Conservation (phyloP, 2,329 filamentous ascomycete genomes). For the Epichloe bromicola region DNA sequence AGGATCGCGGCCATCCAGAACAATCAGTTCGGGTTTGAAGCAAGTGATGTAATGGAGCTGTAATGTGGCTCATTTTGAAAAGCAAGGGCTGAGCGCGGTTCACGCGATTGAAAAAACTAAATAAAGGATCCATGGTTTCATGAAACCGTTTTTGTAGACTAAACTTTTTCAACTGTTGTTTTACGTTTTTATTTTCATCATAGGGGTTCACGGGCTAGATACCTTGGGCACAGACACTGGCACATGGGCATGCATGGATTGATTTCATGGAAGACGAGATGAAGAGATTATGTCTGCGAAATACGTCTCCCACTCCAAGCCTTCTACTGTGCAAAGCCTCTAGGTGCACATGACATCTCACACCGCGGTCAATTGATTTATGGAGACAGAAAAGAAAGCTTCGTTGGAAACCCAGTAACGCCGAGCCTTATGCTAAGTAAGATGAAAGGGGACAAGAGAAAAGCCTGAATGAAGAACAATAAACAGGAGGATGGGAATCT, state of each 20-base stretch:
- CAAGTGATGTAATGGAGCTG: constrained; percentile 41
- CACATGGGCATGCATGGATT: neutral
- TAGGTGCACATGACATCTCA: no score
- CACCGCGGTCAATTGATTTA: no score
- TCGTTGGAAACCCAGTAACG: constrained; percentile 19
- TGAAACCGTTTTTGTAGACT: neutral
- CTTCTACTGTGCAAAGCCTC: neutral
- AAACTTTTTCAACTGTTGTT: neutral
- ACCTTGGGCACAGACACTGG: constrained; percentile 11
- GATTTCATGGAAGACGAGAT: constrained; percentile 12
- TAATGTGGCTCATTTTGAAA: neutral
- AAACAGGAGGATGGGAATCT: neutral
- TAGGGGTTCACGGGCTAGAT: constrained; percentile 14
- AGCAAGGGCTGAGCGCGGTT: neutral
- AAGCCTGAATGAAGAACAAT: neutral
- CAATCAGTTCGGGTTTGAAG: constrained; percentile 70
- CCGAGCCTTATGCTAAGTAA: constrained; percentile 25
- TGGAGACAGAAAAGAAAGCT: neutral
- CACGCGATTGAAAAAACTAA: neutral
- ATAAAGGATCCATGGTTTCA: neutral
- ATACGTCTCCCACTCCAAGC: neutral
- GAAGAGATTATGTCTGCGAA: constrained; percentile 1
- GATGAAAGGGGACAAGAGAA: constrained; percentile 8
- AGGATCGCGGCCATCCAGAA: constrained; percentile 76
- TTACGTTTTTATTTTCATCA: neutral